A percentile compares a stretch with the other conserved stretches of the same genome.
Evolutionary conservation across 495 filamentous ascomycete genomes (phyloP).

Genomic region (Daldinia childiae): DNA sequence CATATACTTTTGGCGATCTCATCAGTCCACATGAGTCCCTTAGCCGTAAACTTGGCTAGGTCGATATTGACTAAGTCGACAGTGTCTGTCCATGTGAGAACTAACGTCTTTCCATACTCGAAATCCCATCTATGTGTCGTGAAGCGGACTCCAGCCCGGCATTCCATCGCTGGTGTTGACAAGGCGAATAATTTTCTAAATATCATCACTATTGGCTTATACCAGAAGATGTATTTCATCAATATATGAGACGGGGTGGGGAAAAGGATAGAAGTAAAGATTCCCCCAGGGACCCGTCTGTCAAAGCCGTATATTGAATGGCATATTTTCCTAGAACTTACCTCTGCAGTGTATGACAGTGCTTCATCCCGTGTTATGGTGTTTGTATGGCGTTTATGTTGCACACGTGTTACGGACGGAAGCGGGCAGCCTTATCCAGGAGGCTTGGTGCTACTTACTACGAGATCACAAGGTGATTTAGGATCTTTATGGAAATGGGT

Average conservation of each 20-base stretch:
- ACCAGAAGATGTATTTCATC: not conserved
- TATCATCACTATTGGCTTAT: slow-evolving; percentile 5
- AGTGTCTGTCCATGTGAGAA: slow-evolving; percentile 19
- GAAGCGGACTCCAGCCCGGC: slow-evolving; percentile 16
- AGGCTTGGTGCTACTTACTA: slow-evolving; percentile 10
- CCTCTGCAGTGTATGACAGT: not conserved
- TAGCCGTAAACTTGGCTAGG: slow-evolving; percentile 4
- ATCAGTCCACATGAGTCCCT: not conserved
- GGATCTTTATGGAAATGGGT: not conserved
- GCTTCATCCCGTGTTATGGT: slow-evolving; percentile 14
- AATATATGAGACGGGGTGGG: not conserved
- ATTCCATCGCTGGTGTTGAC: not conserved
- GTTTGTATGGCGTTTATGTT: slow-evolving; percentile 29
- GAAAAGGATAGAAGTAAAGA: not conserved
- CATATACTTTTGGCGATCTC: slow-evolving; percentile 14
- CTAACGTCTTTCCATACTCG: slow-evolving; percentile 1
- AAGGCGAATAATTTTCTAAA: not conserved
- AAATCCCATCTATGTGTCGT: slow-evolving; percentile 23
- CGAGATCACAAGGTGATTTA: not conserved
- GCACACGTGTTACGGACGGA: slow-evolving; percentile 34
- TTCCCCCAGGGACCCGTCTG: not conserved
- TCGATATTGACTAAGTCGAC: slow-evolving; percentile 14
- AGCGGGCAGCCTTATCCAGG: slow-evolving; percentile 27
- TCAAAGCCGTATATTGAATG: not conserved
- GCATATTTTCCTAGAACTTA: not conserved